Conservation (phyloP, 2,329 filamentous ascomycete species). For the Curvularia sp. region DNA sequence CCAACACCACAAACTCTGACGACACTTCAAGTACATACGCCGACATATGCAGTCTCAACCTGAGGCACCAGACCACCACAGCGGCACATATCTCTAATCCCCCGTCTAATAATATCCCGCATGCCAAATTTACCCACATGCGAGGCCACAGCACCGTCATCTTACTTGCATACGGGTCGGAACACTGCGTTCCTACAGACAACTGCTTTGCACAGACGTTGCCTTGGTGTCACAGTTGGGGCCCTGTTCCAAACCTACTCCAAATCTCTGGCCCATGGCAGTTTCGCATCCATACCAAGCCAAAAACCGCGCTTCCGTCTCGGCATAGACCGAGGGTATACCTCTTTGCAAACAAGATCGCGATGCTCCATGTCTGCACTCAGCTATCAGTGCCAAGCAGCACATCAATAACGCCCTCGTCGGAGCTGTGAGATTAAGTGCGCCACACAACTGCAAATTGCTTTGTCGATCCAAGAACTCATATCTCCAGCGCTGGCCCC, state of each 20-base stretch:
- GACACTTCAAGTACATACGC: background rate
- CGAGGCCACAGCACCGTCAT: constrained; percentile 1
- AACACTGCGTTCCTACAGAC: background rate
- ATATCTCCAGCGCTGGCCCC: background rate
- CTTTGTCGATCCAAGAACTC: background rate
- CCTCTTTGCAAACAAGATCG: background rate
- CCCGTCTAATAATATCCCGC: constrained; percentile 15
- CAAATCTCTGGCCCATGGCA: background rate
- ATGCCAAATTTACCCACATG: constrained; percentile 3
- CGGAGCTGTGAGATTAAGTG: constrained; percentile 10
- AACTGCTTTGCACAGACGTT: background rate
- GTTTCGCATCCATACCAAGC: background rate
- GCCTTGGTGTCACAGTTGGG: background rate
- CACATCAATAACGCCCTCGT: constrained; percentile 16
- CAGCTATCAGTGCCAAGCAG: background rate
- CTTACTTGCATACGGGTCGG: background rate
- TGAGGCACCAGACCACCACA: constrained; percentile 12
- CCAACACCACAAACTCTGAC: background rate
- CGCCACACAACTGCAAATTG: background rate
- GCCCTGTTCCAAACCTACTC: background rate
- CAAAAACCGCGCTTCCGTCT: constrained; percentile 8
- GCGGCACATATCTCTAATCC: background rate
- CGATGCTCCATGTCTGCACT: background rate
- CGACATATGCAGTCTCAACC: constrained; percentile 11
- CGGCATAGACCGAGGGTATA: background rate